Percentiles rank a stretch among this genome's conserved stretches.
These are phyloP conservation scores for Nicotiana rustica DNA, from an alignment of 305 asterid species.

Conservation along the genomic window DNA sequence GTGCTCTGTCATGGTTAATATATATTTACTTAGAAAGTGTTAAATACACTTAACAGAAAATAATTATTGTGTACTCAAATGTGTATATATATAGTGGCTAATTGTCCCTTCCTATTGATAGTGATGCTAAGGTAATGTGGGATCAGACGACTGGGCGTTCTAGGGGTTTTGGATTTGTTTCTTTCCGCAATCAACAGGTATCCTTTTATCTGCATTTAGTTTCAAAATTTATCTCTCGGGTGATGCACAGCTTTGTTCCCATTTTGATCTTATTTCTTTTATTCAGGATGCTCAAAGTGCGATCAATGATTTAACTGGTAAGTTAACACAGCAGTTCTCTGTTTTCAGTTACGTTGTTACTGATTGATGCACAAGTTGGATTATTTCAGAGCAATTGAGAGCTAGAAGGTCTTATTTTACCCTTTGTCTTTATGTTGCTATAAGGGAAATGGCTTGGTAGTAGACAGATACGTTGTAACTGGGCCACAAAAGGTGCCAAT, in stretches of 20 bases:
- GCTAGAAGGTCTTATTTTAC: neutral
- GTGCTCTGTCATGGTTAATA: constrained; percentile 16
- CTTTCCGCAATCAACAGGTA: constrained; percentile 94
- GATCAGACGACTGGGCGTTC: constrained; percentile 95
- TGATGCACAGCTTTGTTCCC: constrained; percentile 16
- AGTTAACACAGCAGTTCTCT: constrained; percentile 32
- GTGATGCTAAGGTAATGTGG: constrained; percentile 99
- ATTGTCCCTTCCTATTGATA: constrained; percentile 39
- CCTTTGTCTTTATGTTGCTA: neutral
- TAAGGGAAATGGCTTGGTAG: constrained; percentile 95
- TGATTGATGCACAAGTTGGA: constrained; percentile 27
- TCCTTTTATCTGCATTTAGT: neutral
- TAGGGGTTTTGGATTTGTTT: constrained; percentile 94
- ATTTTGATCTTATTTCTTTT: constrained; percentile 38
- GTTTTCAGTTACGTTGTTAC: constrained; percentile 3
- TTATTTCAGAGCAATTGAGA: constrained; percentile 9
- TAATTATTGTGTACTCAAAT: neutral
- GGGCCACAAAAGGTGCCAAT: constrained; percentile 97
- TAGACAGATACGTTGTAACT: constrained; percentile 96
- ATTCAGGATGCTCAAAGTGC: constrained; percentile 95
- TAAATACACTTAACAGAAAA: neutral
- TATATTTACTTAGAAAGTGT: neutral
- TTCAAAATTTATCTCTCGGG: neutral
- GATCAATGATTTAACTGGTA: constrained; percentile 90
- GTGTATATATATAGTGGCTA: constrained; percentile 15